Evolutionary conservation across 2,329 filamentous ascomycete genomes (phyloP).

Genomic region (Diplodia intermedia): DNA sequence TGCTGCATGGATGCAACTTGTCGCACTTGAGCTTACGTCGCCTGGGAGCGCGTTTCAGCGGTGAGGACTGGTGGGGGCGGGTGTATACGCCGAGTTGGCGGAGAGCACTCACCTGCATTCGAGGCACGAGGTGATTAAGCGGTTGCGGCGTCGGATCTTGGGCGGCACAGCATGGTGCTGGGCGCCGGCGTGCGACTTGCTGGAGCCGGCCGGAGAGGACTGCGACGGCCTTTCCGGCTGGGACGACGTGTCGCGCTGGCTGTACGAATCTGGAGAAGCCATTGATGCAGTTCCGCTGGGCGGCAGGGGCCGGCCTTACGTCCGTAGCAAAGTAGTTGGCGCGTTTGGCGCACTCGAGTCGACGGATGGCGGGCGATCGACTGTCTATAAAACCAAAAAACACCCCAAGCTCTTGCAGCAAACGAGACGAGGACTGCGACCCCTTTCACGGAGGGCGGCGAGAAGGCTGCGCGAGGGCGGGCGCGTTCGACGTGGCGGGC

Average conservation of each 20-base stretch:
- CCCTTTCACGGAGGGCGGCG: conserved; percentile 13
- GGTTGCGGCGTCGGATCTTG: conserved; percentile 47
- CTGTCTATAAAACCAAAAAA: conserved; percentile 11
- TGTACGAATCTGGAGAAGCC: conserved; percentile 30
- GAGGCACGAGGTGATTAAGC: conserved; percentile 49
- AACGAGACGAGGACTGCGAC: not conserved
- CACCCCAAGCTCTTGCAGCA: conserved; percentile 5
- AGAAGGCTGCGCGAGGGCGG: not conserved
- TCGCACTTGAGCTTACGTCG: conserved; percentile 81
- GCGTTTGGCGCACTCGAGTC: conserved; percentile 15
- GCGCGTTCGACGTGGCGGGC: conserved; percentile 18
- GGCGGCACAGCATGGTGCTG: conserved; percentile 31
- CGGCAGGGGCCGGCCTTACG: conserved; percentile 29
- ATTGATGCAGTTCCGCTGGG: conserved; percentile 25
- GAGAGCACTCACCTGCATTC: conserved; percentile 39
- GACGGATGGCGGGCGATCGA: conserved; percentile 20
- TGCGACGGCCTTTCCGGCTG: conserved; percentile 11
- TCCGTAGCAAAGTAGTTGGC: conserved; percentile 21
- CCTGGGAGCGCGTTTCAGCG: conserved; percentile 53
- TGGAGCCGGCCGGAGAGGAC: conserved; percentile 2
- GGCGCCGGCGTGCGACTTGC: conserved; percentile 21
- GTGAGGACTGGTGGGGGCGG: conserved; percentile 44
- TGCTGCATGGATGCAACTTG: conserved; percentile 73
- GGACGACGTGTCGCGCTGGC: conserved; percentile 12
- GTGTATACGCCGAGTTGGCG: not conserved